These are phyloP conservation scores for Cryptococcus depauperatus DNA, from an alignment of 1,284 basidiomycete genomes.

Conservation along the genomic window DNA sequence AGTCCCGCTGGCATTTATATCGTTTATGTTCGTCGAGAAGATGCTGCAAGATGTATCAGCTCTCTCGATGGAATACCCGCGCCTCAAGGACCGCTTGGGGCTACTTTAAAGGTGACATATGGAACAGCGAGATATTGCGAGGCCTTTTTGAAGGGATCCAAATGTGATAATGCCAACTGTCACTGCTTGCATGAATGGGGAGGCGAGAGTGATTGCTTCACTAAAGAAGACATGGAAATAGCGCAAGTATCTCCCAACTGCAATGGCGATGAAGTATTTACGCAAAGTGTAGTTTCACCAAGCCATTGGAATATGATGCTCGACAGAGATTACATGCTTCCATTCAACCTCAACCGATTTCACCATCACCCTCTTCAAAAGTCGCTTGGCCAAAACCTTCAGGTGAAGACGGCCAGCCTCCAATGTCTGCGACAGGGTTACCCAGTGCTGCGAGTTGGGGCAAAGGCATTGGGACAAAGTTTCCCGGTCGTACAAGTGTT, in stretches of 20 bases:
- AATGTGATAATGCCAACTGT: slow-evolving; percentile 66
- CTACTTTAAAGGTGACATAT: slow-evolving; percentile 84
- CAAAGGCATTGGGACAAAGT: slow-evolving; percentile 19
- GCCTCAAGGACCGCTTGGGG: slow-evolving; percentile 61
- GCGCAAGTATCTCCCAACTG: too few species aligned
- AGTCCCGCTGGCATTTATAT: slow-evolving; percentile 75
- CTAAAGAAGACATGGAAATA: slow-evolving; percentile 82
- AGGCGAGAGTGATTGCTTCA: slow-evolving; percentile 94
- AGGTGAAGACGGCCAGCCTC: slow-evolving; percentile 28
- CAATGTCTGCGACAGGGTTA: slow-evolving; percentile 48
- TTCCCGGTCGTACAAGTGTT: slow-evolving; percentile 36
- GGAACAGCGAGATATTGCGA: slow-evolving; percentile 99
- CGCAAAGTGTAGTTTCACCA: slow-evolving; percentile 23
- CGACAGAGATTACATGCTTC: slow-evolving; percentile 34
- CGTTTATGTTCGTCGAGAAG: slow-evolving; percentile 88
- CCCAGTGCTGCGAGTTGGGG: slow-evolving; percentile 79
- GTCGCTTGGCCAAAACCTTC: slow-evolving; percentile 34
- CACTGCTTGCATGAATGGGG: slow-evolving; percentile 97
- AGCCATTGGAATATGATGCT: slow-evolving; percentile 41
- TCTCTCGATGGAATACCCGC: slow-evolving; percentile 86
- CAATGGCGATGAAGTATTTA: not conserved
- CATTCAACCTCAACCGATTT: slow-evolving; percentile 14
- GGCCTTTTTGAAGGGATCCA: slow-evolving; percentile 77
- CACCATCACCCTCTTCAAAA: slow-evolving; percentile 25
- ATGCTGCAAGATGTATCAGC: slow-evolving; percentile 85